Percentiles rank a stretch among this genome's conserved stretches.
Conservation (phyloP, 345 rosid species). For the Mercurialis annua region DNA sequence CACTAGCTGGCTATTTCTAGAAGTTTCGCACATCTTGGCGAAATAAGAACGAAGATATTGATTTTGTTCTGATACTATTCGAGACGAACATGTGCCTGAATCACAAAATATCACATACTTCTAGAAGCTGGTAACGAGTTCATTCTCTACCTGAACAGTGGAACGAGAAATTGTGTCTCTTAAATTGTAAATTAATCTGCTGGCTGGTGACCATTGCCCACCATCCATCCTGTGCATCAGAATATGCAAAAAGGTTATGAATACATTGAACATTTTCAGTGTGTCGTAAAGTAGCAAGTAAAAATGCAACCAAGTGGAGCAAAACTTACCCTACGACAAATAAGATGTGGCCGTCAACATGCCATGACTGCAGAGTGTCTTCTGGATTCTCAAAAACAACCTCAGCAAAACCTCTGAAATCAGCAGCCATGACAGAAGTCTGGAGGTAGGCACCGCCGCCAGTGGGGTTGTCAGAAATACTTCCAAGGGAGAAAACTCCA, state of each 20-base stretch:
- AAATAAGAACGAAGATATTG: neutral
- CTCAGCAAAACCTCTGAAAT: conserved; percentile 29
- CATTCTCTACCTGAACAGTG: conserved; percentile 28
- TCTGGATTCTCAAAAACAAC: conserved; percentile 31
- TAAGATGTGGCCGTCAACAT: conserved; percentile 26
- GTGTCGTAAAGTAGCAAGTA: too few species aligned
- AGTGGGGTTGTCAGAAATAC: conserved; percentile 27
- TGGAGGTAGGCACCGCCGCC: conserved; percentile 25
- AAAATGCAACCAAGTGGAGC: neutral
- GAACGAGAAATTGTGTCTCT: conserved; percentile 32
- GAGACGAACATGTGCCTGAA: neutral
- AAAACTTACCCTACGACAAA: conserved; percentile 32
- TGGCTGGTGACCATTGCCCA: conserved; percentile 33
- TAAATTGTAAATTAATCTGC: conserved; percentile 25
- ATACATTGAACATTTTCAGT: too few species aligned
- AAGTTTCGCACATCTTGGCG: too few species aligned
- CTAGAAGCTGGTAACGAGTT: neutral
- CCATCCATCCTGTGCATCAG: conserved; percentile 32
- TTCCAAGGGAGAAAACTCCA: conserved; percentile 33
- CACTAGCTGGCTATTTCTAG: neutral
- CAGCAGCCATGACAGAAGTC: conserved; percentile 34
- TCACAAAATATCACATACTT: neutral
- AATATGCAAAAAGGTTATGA: neutral
- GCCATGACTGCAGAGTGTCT: conserved; percentile 29
- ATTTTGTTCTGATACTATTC: neutral